Conservation (phyloP, 2,329 filamentous ascomycete species). For the Fusarium sp. region DNA sequence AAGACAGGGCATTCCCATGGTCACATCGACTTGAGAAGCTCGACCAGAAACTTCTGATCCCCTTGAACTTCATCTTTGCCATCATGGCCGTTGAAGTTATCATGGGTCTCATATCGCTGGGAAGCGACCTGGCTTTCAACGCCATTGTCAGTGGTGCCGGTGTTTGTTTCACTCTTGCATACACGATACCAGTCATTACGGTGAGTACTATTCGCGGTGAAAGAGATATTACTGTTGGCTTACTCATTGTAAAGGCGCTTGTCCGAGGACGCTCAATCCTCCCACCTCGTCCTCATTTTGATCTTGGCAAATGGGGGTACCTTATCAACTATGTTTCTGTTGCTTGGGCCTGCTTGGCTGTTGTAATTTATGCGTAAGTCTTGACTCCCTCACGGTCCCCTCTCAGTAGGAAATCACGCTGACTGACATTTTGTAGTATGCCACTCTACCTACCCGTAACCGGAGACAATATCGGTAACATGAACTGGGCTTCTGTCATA, state of each 20-base stretch:
- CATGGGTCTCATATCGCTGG: slow-evolving; percentile 12
- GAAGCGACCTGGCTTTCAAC: slow-evolving; percentile 13
- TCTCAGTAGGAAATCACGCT: accelerated
- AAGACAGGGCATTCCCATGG: slow-evolving; percentile 20
- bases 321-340: slow-evolving; percentile 5
- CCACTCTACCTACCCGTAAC: slow-evolving; percentile 16
- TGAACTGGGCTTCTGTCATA: slow-evolving; percentile 21
- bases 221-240: accelerated
- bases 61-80: slow-evolving; percentile 8
- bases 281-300: slow-evolving; percentile 1
- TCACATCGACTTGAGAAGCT: slow-evolving; percentile 1
- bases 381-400: accelerated
- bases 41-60: background rate
- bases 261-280: slow-evolving; percentile 7
- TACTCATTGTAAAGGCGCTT: background rate
- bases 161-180: slow-evolving; percentile 2
- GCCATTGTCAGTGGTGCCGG: slow-evolving; percentile 16
- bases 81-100: slow-evolving; percentile 1
- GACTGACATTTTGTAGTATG: background rate
- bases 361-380: slow-evolving; percentile 10
- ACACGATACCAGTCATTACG: slow-evolving; percentile 4
- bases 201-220: background rate
- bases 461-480: slow-evolving; percentile 6
- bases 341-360: slow-evolving; percentile 1
- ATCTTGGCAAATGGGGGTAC: slow-evolving; percentile 17